A percentile compares a stretch with the other conserved stretches of the same genome.
Conservation (phyloP, 805 yeast species). For the Candida tammaniensis region DNA sequence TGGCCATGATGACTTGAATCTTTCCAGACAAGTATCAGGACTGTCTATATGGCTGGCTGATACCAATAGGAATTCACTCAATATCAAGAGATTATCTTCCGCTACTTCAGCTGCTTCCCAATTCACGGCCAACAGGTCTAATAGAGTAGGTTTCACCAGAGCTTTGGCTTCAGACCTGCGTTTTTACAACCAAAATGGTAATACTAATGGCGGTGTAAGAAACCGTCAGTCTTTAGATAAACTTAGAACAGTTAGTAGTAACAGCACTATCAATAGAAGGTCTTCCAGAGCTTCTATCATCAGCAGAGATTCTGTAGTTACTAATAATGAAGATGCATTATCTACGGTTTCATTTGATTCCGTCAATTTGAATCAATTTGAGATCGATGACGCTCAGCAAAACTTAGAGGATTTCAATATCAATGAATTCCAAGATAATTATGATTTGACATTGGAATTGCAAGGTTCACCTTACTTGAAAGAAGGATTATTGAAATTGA, state of each 20-base stretch:
- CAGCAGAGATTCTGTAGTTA: conserved; percentile 26
- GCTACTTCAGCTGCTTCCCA: conserved; percentile 29
- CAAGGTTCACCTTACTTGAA: conserved; percentile 77
- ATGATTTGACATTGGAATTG: conserved; percentile 60
- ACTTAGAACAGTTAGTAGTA: conserved; percentile 8
- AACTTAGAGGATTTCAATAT: conserved; percentile 35
- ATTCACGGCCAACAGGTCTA: conserved; percentile 13
- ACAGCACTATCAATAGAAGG: conserved; percentile 22
- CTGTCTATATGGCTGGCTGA: conserved; percentile 40
- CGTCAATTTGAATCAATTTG: conserved; percentile 11
- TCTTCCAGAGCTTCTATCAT: conserved; percentile 33
- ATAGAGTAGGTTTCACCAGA: conserved; percentile 39
- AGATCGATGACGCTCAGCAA: conserved; percentile 17
- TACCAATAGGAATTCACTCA: conserved; percentile 21
- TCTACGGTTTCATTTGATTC: conserved; percentile 39
- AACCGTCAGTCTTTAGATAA: conserved; percentile 30
- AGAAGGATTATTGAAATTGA: conserved; percentile 60
- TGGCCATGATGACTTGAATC: conserved; percentile 9
- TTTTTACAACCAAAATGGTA: conserved; percentile 17
- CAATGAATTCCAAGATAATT: conserved; percentile 43
- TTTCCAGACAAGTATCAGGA: conserved; percentile 24
- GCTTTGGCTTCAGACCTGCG: conserved; percentile 33
- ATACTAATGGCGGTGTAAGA: conserved; percentile 11
- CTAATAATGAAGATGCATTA: conserved; percentile 25
- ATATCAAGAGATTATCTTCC: conserved; percentile 28